Evolutionary conservation across 805 yeast genomes (phyloP), one percentile per base, ranked within the genome.

Genomic region (Nakazawaea ernobii): DNA sequence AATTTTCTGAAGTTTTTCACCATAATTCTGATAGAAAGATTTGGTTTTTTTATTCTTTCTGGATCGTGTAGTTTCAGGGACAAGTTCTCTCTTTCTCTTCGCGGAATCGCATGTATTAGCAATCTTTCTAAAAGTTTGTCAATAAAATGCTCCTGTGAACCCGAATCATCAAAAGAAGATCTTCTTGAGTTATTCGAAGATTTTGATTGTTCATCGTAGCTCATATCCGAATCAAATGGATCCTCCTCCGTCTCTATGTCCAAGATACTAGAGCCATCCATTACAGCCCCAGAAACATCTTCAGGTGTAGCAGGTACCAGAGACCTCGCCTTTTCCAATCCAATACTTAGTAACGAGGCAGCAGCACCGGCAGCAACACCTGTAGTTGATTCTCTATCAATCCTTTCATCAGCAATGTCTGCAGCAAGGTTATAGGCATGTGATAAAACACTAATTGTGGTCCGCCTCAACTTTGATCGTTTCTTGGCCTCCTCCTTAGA

Each of bases 61-160:
- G 75, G 74, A 52, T 77, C 81, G 20, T 61, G 58, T 35, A 76
- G 55, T 43, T 79, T 59, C 15, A 55, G 58, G 35, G 70, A 67
- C 29, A 80, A 58, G 5, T 65, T 62, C 45, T 67, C 73, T 41
- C 73, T 68, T 33, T 75, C 84, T 26, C 69, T 71, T n/a, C 64
- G 69, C 4, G 79, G 77, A 14, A 80, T 60, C 1, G 80, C 67
- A 50, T 72, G 72, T n/a, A 70, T 62, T 11, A 82, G 57, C 43
- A 82, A 55, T 53, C 70, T 72, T 52, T 79, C 84, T 48, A 83
- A 63, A 43, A 83, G 64, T 29, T 70, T 65, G 57, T 83, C 90
- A 48, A 79, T 66, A 56, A 83, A 83, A 55, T 80, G 86, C 15
- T 65, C 67, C 36, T 55, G 55, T 17, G 35, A 24, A 7, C 30